Base-by-base conservation (phyloP, 1,284 basidiomycete genomes). In the Ganoderma meredithae region DNA sequence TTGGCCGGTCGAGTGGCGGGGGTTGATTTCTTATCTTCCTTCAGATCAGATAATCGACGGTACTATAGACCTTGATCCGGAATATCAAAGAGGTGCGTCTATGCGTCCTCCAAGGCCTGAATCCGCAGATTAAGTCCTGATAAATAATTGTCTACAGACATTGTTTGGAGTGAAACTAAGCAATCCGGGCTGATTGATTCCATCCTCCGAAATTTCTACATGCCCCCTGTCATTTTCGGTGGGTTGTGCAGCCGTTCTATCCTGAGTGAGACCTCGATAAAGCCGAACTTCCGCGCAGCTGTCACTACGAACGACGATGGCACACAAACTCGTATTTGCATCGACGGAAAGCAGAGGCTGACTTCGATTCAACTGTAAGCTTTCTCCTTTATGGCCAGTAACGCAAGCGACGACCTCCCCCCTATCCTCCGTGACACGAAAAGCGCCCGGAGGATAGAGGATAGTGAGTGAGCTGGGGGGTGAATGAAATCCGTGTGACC, bases 341-440 rank as follows among this genome's bases (percentile, higher is more conserved):
- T 94, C 17, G 92, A 93, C 73, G 92, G 92, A 9, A 94, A 94
- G 75, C 92, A 94, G 75, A 81, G 92, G n/a, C 74, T 93, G 67
- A 93, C 92, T 0, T 91, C 90, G 0, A 88, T 94, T 58, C 84
- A 88, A 52, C 81, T 83, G 89, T 89, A 68, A 60, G 85, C 78
- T 6, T 27, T 36, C 27, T 43, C 31, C 33, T n/a, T n/a, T 39
- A 36, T 44, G 5, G 36, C 19, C 27, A 8, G 33, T 12, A 5
- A 19, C 19, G 19, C 31, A 22, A 40, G 31, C 60, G 10, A 22
- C 44, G 31, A 62, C 10, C 60, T 36, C 49, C 25, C 44, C 60
- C 44, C 60, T 31, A 62, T 62, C 8, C 13, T 62, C 31, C 31
- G 22, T 19, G 19, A n/a, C 19, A 31, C 19, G n/a, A 47, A 12